These are phyloP conservation scores for Deakozyma indianensis DNA, from an alignment of 805 yeast species.

Conservation along the genomic window DNA sequence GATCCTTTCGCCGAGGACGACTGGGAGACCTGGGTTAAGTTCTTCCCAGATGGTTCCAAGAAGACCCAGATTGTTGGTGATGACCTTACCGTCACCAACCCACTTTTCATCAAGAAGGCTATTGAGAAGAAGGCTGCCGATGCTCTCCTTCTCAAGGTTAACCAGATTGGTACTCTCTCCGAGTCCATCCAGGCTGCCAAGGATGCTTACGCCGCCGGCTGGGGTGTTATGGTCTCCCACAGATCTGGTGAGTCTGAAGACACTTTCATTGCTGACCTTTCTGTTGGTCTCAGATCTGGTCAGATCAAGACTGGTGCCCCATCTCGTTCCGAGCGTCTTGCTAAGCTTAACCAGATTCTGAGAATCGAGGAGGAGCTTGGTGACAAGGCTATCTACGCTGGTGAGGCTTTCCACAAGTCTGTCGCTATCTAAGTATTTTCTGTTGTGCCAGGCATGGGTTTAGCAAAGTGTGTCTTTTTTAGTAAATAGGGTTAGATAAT, in stretches of 20 bases:
- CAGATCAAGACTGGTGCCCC: constrained; percentile 99
- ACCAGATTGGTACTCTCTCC: constrained; percentile 94
- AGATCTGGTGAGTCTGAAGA: constrained; percentile 99
- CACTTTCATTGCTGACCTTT: constrained; percentile 92
- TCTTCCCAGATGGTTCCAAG: constrained; percentile 35
- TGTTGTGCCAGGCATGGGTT: too few species aligned
- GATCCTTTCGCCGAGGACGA: constrained; percentile 99
- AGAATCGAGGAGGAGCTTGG: constrained; percentile 98
- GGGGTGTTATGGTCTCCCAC: constrained; percentile 99
- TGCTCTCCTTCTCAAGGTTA: constrained; percentile 91
- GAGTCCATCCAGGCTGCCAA: constrained; percentile 96
- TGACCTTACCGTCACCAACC: constrained; percentile 98
- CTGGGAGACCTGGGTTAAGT: constrained; percentile 96
- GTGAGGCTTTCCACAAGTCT: constrained; percentile 66
- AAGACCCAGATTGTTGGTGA: constrained; percentile 91
- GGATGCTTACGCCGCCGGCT: constrained; percentile 87
- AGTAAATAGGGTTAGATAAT: too few species aligned
- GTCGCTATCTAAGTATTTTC: constrained; percentile 20
- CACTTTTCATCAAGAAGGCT: constrained; percentile 85
- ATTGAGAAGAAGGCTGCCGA: constrained; percentile 92
- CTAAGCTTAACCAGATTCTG: constrained; percentile 95
- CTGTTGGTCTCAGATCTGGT: constrained; percentile 96
- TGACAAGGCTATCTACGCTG: constrained; percentile 93
- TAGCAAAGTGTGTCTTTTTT: background rate
- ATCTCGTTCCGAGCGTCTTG: constrained; percentile 99